A percentile compares a stretch with the other conserved stretches of the same genome.
These are phyloP conservation scores for Apophysomyces sp. DNA, from an alignment of 371 early-diverging fungal species.

Conservation along the genomic window DNA sequence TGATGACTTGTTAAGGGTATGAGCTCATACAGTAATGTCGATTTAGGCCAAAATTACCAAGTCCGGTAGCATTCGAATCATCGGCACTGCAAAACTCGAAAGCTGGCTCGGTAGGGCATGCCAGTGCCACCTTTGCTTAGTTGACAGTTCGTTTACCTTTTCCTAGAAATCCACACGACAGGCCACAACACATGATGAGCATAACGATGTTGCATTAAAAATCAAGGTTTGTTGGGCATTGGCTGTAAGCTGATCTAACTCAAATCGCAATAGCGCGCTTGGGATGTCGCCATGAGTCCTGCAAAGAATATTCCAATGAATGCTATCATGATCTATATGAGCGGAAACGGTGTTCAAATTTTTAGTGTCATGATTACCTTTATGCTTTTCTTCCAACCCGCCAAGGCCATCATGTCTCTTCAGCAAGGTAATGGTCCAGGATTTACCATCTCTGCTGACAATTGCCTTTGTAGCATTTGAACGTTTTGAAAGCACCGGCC, in stretches of 20 bases:
- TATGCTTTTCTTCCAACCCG: conserved; percentile 91
- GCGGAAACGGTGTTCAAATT: conserved; percentile 93
- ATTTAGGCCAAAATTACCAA: conserved; percentile 20
- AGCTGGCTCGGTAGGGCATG: conserved; percentile 10
- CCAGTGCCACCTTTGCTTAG: not conserved
- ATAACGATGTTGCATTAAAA: conserved; percentile 35
- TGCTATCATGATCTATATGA: conserved; percentile 98
- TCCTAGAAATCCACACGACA: conserved; percentile 28
- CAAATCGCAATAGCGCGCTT: conserved; percentile 74
- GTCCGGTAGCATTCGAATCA: conserved; percentile 39
- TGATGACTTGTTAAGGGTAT: not conserved
- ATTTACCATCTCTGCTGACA: not conserved
- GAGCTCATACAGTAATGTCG: not conserved
- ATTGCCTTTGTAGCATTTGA: conserved; percentile 57
- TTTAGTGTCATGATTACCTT: conserved; percentile 94
- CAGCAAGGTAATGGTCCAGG: conserved; percentile 56
- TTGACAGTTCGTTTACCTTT: not conserved
- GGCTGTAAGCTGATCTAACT: not conserved
- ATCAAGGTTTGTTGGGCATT: conserved; percentile 24
- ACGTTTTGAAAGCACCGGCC: conserved; percentile 58
- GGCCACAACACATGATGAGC: conserved; percentile 14
- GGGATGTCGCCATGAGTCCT: conserved; percentile 92
- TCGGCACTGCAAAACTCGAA: conserved; percentile 25
- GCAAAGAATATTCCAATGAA: conserved; percentile 96
- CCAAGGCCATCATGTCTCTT: conserved; percentile 74